Base-by-base conservation (phyloP, 2,329 filamentous ascomycete genomes). In the Elsinoe arachidis region DNA sequence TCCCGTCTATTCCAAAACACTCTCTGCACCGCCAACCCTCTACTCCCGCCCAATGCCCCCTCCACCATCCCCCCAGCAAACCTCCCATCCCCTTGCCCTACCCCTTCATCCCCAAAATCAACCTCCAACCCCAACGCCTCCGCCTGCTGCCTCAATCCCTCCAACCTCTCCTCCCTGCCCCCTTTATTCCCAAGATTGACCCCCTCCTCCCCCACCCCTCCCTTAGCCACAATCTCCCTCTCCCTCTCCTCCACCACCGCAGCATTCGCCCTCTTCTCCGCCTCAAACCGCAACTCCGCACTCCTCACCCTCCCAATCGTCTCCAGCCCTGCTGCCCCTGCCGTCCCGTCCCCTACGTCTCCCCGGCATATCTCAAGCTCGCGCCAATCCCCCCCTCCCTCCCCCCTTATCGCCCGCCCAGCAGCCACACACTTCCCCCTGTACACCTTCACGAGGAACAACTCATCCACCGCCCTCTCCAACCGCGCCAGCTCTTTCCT, bases 1-100 rank as follows among this genome's bases (percentile, higher is more conserved):
- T 82, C 80, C 30, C 69, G 69, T 2, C 73, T 65, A 66, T 87
- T 82, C 75, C 78, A 82, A 66, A 88, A 90, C 1, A 86, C 71
- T 63, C 80, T 78, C 74, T 88, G 80, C 63, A 70, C 68, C 6
- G 73, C 75, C 19, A 77, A 59, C 2, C 72, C 73, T 55, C 69
- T 68, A 33, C 69, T 68, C 7, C 74, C 75, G 15, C 68, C 67
- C 55, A 76, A 46, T 7, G 68, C 60, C 1, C 69, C 62, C 14
- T 67, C 58, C 35, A 71, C 63, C 4, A 66, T 56, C 14, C 53
- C 35, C 15, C 30, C 46, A 38, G 21, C 15, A 58, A 46, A 46
- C 17, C 38, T 46, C 35, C 23, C 37, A 34, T 57, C 55, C 44
- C 19, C 26, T 19, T 35, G 11, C 23, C 34, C 33, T 10, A 21